Evolutionary conservation across 2,329 filamentous ascomycete genomes (phyloP).

Genomic region (Gnomoniopsis sp.): DNA sequence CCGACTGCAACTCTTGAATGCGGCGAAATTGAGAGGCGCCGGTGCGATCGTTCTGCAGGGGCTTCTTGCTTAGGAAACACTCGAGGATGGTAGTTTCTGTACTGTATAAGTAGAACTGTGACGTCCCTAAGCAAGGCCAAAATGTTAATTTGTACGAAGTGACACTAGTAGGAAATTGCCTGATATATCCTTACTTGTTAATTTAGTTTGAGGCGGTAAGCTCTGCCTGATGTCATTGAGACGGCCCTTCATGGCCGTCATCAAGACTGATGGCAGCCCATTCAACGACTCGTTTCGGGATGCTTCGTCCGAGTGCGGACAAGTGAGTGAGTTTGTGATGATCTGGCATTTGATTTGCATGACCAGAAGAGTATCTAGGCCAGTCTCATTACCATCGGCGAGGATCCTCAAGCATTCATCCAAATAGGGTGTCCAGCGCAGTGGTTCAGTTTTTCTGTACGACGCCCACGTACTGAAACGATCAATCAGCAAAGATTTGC

Average conservation of each 20-base stretch:
- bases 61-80: slow-evolving; percentile 12
- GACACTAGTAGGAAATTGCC: too few species aligned
- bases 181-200: slow-evolving; percentile 19
- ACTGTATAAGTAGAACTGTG: slow-evolving; percentile 21
- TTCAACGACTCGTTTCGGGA: not conserved
- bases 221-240: slow-evolving; percentile 20
- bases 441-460: slow-evolving; percentile 19
- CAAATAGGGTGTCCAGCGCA: slow-evolving; percentile 19
- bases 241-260: slow-evolving; percentile 19
- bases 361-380: slow-evolving; percentile 19
- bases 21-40: slow-evolving; percentile 17
- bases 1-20: slow-evolving; percentile 21
- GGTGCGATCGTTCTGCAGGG: not conserved
- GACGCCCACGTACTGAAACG: slow-evolving; percentile 6
- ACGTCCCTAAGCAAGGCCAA: slow-evolving; percentile 7
- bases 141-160: too few species aligned
- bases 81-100: slow-evolving; percentile 23
- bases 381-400: slow-evolving; percentile 17
- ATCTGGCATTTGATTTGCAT: slow-evolving; percentile 24
- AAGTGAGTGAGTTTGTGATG: slow-evolving; percentile 23
- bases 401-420: slow-evolving; percentile 17
- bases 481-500: not conserved
- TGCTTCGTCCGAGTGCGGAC: slow-evolving; percentile 9
- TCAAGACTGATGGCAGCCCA: slow-evolving; percentile 15
- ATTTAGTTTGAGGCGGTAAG: slow-evolving; percentile 14